Evolutionary conservation across 169 alveolate genomes (phyloP).

Genomic region (Plasmodium knowlesi): DNA sequence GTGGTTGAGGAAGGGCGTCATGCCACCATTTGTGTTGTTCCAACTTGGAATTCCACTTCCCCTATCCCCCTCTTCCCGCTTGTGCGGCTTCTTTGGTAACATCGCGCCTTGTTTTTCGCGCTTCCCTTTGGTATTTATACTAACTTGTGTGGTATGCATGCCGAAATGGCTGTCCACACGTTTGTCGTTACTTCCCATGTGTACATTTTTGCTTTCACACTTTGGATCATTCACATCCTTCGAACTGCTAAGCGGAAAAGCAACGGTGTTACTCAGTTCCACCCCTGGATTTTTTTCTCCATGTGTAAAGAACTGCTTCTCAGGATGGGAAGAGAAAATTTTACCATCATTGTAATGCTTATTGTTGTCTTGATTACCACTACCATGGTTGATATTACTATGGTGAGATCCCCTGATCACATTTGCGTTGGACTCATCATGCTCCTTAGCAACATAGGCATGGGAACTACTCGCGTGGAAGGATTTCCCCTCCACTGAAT

Average conservation of each 20-base stretch:
- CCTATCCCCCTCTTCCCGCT: background rate
- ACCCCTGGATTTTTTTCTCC: background rate
- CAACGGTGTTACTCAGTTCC: background rate
- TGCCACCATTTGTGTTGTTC: background rate
- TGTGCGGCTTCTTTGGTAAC: background rate
- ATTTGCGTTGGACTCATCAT: background rate
- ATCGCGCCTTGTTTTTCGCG: background rate
- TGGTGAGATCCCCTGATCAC: background rate
- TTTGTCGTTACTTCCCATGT: background rate
- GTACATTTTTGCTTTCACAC: background rate
- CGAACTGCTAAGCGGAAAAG: background rate
- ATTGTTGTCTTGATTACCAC: background rate
- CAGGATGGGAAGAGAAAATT: background rate
- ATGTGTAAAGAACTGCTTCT: background rate
- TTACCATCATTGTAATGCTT: background rate
- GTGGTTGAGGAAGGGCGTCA: background rate
- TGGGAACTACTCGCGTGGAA: background rate
- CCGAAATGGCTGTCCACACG: background rate
- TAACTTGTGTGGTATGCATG: background rate
- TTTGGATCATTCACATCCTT: background rate
- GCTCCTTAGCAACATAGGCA: background rate
- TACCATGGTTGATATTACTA: background rate
- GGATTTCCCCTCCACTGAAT: background rate
- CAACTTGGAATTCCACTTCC: background rate
- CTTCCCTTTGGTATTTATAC: constrained; percentile 1